Conservation (phyloP, 2,329 filamentous ascomycete species). For the Pseudogymnoascus sp. region DNA sequence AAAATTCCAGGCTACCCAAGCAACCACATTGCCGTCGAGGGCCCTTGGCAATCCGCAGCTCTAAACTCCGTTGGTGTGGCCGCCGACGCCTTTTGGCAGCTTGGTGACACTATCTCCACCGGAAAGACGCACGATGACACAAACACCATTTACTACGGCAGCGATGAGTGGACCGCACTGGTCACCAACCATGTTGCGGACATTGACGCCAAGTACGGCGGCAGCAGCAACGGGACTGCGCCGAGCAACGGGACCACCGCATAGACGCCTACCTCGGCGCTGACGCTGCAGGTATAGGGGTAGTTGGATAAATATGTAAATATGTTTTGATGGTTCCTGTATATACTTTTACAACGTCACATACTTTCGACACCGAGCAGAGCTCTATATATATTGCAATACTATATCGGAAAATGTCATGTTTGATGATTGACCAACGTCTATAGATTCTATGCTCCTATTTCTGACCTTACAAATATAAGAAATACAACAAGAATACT, state of each 20-base stretch:
- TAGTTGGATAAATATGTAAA: not conserved
- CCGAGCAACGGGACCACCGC: not conserved
- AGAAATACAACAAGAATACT: not conserved
- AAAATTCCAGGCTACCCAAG: not conserved
- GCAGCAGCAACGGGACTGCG: not conserved
- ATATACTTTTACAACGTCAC: not conserved
- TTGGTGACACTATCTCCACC: conserved; percentile 20
- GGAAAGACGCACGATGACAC: conserved; percentile 23
- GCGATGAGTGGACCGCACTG: conserved; percentile 17
- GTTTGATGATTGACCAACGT: not conserved
- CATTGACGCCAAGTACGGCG: not conserved
- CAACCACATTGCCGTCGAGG: conserved; percentile 10
- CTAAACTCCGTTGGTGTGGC: conserved; percentile 17
- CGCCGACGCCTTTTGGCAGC: conserved; percentile 27
- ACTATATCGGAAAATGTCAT: not conserved
- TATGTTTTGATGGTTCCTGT: not conserved
- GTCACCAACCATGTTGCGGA: not conserved
- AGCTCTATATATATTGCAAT: not conserved
- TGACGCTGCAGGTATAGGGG: not conserved
- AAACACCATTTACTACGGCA: conserved; percentile 23
- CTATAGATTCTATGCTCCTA: not conserved
- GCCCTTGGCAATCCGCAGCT: conserved; percentile 20
- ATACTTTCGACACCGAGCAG: not conserved
- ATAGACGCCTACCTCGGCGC: not conserved
- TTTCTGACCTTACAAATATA: not conserved